A percentile compares a stretch with the other conserved stretches of the same genome.
Conservation (phyloP, 2,329 filamentous ascomycete genomes). For the Sclerotinia trifoliorum region DNA sequence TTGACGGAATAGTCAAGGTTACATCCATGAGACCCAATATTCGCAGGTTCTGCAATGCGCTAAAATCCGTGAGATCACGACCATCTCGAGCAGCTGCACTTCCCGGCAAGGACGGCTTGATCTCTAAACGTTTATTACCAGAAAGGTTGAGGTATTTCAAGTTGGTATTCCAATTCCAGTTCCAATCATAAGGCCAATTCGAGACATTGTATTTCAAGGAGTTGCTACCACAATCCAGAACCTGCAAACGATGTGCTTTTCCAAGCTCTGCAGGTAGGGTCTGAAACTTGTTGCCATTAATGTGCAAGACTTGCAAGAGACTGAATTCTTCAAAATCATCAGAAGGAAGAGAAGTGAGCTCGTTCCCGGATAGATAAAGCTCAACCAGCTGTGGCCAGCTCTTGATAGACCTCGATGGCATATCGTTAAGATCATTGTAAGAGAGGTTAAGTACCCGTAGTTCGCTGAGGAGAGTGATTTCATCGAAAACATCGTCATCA, state of each 20-base stretch:
- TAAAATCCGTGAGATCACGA: conserved; percentile 84
- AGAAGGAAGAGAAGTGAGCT: conserved; percentile 83
- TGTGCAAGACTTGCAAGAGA: conserved; percentile 82
- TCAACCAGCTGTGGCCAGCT: conserved; percentile 89
- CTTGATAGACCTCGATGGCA: conserved; percentile 83
- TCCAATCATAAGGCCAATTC: conserved; percentile 99
- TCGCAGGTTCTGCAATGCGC: conserved; percentile 75
- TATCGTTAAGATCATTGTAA: conserved; percentile 91
- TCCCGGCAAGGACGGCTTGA: conserved; percentile 71
- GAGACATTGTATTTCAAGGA: conserved; percentile 97
- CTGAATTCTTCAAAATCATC: conserved; percentile 92
- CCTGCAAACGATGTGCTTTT: conserved; percentile 85
- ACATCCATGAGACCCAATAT: conserved; percentile 97
- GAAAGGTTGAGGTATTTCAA: conserved; percentile 93
- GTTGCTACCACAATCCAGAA: conserved; percentile 94
- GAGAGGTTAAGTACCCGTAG: conserved; percentile 87
- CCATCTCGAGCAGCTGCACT: conserved; percentile 66
- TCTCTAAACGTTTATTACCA: conserved; percentile 93
- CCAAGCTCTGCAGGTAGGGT: conserved; percentile 93
- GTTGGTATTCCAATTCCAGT: conserved; percentile 98
- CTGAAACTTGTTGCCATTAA: conserved; percentile 98
- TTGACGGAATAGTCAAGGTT: conserved; percentile 86
- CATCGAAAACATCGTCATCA: conserved; percentile 92
- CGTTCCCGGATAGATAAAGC: conserved; percentile 92
- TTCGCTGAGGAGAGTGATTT: conserved; percentile 78